These are phyloP conservation scores for Myriangium duriaei DNA, from an alignment of 2,329 filamentous ascomycete species.

Conservation along the genomic window DNA sequence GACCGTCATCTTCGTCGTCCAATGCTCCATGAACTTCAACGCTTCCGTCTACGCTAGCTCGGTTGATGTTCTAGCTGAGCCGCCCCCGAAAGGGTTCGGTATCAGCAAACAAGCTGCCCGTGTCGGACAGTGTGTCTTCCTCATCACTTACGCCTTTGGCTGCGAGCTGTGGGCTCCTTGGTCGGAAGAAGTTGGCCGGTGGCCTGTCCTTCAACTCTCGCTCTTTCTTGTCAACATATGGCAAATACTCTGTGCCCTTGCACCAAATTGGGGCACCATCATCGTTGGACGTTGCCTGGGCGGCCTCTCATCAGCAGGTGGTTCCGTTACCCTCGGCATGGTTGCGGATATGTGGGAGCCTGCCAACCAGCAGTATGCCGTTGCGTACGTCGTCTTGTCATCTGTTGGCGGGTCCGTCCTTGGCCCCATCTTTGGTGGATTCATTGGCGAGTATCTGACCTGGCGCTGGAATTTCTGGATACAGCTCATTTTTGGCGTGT, in stretches of 20 bases:
- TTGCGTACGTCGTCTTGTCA: constrained; percentile 41
- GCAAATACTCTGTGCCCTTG: constrained; percentile 31
- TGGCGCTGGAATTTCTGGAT: constrained; percentile 78
- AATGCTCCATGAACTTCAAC: constrained; percentile 44
- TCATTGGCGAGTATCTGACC: constrained; percentile 34
- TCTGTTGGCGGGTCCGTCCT: constrained; percentile 22
- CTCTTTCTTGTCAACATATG: constrained; percentile 37
- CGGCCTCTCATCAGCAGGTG: constrained; percentile 46
- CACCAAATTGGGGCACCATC: constrained; percentile 27
- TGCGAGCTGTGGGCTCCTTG: constrained; percentile 39
- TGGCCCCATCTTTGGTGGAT: constrained; percentile 22
- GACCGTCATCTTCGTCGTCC: constrained; percentile 39
- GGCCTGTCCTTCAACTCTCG: constrained; percentile 33
- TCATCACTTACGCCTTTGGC: constrained; percentile 36
- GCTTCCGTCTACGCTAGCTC: constrained; percentile 43
- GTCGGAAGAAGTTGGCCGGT: constrained; percentile 38
- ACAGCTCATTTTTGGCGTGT: constrained; percentile 62
- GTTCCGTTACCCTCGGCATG: constrained; percentile 49
- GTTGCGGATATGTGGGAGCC: constrained; percentile 49
- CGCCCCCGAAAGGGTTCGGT: constrained; percentile 20
- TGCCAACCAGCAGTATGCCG: constrained; percentile 43
- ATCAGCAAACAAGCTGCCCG: constrained; percentile 31
- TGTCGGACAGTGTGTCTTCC: constrained; percentile 31
- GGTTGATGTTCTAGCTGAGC: constrained; percentile 29
- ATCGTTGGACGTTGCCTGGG: constrained; percentile 33